Conservation (phyloP, 345 rosid genomes). For the Brassica napus region DNA sequence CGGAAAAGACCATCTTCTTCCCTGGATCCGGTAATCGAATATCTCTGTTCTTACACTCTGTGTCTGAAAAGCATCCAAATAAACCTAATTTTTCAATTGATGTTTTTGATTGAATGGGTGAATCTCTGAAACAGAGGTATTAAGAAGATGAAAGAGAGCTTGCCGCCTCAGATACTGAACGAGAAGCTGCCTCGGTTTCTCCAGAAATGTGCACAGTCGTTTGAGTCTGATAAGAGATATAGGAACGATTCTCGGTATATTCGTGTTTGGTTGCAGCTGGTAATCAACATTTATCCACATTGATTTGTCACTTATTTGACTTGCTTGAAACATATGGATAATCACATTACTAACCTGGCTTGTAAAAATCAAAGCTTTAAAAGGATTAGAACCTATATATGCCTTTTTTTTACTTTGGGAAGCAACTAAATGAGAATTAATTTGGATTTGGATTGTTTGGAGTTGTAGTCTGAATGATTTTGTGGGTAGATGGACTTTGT, state of each 20-base stretch:
- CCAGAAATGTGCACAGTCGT: slow-evolving; percentile 74
- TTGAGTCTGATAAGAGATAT: slow-evolving; percentile 76
- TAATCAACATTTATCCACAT: slow-evolving; percentile 26
- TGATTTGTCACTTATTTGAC: neutral
- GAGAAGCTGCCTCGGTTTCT: slow-evolving; percentile 90
- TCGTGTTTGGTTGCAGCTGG: slow-evolving; percentile 94
- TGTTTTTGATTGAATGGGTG: no score
- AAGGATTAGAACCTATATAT: neutral
- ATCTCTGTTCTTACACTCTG: slow-evolving; percentile 2
- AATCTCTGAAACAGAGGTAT: slow-evolving; percentile 53
- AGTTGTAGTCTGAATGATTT: slow-evolving; percentile 42
- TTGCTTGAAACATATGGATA: neutral
- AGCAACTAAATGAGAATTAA: neutral
- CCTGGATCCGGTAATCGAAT: slow-evolving; percentile 77
- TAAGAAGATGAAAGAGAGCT: slow-evolving; percentile 66
- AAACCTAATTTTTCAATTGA: no score
- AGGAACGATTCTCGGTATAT: slow-evolving; percentile 76
- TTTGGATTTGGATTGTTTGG: slow-evolving; percentile 39
- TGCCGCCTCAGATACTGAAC: slow-evolving; percentile 51
- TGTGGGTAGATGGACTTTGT: slow-evolving; percentile 83
- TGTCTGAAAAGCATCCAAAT: neutral
- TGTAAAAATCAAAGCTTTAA: slow-evolving; percentile 8
- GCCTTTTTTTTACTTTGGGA: neutral
- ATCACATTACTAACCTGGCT: neutral
- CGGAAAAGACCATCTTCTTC: slow-evolving; percentile 83